These are phyloP conservation scores for Mortierella sp. DNA, from an alignment of 371 early-diverging fungal species.

Conservation along the genomic window DNA sequence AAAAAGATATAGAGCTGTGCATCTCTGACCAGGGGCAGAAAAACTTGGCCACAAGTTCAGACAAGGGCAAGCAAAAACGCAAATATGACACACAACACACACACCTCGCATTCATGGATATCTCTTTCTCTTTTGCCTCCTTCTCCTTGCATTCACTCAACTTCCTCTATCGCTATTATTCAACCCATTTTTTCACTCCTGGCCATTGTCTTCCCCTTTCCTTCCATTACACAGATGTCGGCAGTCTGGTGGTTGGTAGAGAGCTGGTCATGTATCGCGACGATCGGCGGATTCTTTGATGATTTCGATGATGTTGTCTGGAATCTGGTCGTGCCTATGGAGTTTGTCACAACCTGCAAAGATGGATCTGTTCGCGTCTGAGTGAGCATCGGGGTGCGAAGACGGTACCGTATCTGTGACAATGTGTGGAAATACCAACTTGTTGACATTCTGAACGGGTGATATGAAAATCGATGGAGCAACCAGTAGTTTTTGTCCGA, in stretches of 20 bases:
- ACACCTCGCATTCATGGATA: too few species aligned
- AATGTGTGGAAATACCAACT: neutral
- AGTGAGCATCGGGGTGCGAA: neutral
- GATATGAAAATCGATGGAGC: neutral
- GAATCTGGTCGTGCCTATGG: neutral
- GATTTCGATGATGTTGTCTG: neutral
- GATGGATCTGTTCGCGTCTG: neutral
- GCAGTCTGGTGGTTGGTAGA: neutral
- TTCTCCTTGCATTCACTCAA: too few species aligned
- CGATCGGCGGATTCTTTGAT: neutral
- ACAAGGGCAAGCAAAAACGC: too few species aligned
- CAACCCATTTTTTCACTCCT: too few species aligned
- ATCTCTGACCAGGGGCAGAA: too few species aligned
- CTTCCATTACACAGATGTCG: neutral
- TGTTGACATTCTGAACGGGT: neutral
- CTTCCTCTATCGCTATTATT: too few species aligned
- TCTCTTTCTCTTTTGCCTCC: too few species aligned
- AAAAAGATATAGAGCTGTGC: too few species aligned
- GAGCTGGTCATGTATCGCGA: neutral
- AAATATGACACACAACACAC: too few species aligned
- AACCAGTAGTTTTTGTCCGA: neutral
- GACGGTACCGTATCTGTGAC: neutral
- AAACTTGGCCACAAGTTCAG: too few species aligned
- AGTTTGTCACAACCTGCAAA: neutral
- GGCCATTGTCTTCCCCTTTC: too few species aligned